phyloP scores from a whole-genome alignment of 2,329 filamentous ascomycete genomes.

The Chaetomium sp. region DNA sequence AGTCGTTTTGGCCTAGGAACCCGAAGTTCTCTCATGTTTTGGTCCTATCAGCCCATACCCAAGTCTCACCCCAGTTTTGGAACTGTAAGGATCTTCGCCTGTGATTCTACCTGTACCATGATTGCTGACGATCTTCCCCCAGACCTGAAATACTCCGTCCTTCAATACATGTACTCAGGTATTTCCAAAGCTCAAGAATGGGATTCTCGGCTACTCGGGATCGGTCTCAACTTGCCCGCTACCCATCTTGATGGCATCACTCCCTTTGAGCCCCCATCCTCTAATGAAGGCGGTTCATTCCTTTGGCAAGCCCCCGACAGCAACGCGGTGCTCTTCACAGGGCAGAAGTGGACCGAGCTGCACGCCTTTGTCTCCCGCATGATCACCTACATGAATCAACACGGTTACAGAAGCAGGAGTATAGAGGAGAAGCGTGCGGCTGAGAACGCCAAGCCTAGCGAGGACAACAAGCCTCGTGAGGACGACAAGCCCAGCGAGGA shows the following conservation, averaged over 20 bases:
- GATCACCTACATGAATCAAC: conserved; percentile 31
- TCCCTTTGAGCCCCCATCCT: conserved; percentile 41
- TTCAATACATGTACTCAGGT: conserved; percentile 70
- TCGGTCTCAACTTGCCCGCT: conserved; percentile 71
- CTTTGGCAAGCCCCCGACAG: conserved; percentile 81
- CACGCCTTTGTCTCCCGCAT: conserved; percentile 70
- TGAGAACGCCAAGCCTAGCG: too few relatives aligned
- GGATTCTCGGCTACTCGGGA: conserved; percentile 59
- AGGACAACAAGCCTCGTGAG: too few relatives aligned
- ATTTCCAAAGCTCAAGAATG: conserved; percentile 37
- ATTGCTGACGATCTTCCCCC: not conserved
- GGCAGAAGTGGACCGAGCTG: conserved; percentile 79
- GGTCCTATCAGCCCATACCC: conserved; percentile 73
- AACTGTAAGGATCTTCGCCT: conserved; percentile 53
- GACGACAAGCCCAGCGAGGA: too few relatives aligned
- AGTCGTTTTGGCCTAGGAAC: conserved; percentile 77
- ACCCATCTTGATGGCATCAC: conserved; percentile 55
- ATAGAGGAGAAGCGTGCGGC: too few relatives aligned
- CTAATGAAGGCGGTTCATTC: conserved; percentile 48
- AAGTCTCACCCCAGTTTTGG: conserved; percentile 75
- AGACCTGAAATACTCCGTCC: conserved; percentile 68
- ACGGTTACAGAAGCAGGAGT: too few relatives aligned
- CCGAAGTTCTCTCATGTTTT: conserved; percentile 65
- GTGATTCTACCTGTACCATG: not conserved
- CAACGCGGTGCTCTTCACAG: conserved; percentile 75